Evolutionary conservation across 108 stramenopile genomes (phyloP).

Genomic region (Schizochytrium sp.): DNA sequence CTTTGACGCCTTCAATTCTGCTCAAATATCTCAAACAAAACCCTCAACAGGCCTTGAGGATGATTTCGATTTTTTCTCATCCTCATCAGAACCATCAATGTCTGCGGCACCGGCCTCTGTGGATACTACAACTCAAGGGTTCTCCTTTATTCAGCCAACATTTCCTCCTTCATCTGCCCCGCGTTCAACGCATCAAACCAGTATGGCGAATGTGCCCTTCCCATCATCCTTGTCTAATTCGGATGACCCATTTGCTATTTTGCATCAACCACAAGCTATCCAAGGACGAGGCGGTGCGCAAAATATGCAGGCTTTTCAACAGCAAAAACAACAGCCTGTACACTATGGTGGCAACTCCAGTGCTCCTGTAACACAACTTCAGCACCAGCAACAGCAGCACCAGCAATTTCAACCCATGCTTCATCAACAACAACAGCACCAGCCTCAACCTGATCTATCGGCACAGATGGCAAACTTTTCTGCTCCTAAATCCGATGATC

Average conservation of each 20-base stretch:
- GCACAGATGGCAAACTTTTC: not conserved
- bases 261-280: not conserved
- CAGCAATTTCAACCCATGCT: not conserved
- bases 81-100: too few species aligned
- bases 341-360: not conserved
- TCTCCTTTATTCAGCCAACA: too few species aligned
- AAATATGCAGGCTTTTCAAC: not conserved
- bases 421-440: conserved; percentile 48
- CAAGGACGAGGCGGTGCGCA: not conserved
- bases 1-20: not conserved
- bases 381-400: conserved; percentile 55
- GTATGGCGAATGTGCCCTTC: too few species aligned
- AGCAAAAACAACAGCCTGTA: conserved; percentile 18
- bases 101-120: too few species aligned
- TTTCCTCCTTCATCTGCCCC: too few species aligned
- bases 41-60: not conserved
- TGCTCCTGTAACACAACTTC: not conserved
- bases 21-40: not conserved
- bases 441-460: conserved; percentile 11
- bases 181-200: too few species aligned
- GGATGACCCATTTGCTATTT: conserved; percentile 11
- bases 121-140: too few species aligned
- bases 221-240: too few species aligned
- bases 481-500: not conserved
- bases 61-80: not conserved